A percentile compares a stretch with the other conserved stretches of the same genome.
These are phyloP conservation scores for Przewalskia tangutica DNA, from an alignment of 257 asterid species.

Conservation along the genomic window DNA sequence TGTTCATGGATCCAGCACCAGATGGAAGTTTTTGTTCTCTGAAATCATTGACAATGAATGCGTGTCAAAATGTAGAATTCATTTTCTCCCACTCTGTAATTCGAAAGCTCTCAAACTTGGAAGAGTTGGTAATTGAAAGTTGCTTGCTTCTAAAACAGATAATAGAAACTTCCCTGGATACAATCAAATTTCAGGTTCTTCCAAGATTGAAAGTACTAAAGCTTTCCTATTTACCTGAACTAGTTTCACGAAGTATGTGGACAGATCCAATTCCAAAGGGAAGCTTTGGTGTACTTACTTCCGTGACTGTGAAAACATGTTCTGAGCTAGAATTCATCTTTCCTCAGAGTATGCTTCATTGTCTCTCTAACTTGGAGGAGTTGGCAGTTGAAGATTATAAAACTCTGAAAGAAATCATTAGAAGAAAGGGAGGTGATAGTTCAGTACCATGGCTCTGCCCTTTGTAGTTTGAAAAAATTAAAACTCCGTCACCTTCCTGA, in stretches of 20 bases:
- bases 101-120: constrained; percentile 3
- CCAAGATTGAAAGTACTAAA: background rate
- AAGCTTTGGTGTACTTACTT: background rate
- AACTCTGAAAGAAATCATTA: background rate
- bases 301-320: background rate
- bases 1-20: background rate
- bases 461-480: background rate
- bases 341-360: background rate
- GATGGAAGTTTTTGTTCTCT: constrained; percentile 9
- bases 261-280: background rate
- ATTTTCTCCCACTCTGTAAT: constrained; percentile 8
- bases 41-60: constrained; percentile 3
- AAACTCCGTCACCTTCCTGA: background rate
- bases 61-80: constrained; percentile 5
- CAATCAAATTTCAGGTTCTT: background rate
- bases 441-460: background rate
- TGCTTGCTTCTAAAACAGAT: constrained; percentile 8
- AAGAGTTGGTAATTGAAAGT: constrained; percentile 11
- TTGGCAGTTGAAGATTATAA: background rate
- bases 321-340: background rate
- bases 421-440: background rate
- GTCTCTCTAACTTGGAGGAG: background rate
- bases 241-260: background rate
- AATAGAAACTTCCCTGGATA: background rate
- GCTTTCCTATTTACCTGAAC: constrained; percentile 1